Base-by-base conservation (phyloP, 371 early-diverging fungal genomes). In the Apophysomyces elegans region DNA sequence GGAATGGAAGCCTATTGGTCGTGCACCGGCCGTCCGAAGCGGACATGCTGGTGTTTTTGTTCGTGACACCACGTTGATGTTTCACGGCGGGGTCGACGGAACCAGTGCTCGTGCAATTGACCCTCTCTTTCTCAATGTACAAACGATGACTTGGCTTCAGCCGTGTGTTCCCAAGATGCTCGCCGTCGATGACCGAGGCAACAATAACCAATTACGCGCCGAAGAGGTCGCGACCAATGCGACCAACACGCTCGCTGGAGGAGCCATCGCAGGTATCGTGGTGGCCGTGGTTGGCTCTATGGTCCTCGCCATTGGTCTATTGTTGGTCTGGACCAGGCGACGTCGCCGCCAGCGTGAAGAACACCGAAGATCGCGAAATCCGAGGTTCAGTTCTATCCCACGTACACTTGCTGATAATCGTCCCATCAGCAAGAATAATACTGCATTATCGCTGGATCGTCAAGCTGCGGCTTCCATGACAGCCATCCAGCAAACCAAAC, bases 41-140 rank as follows among this genome's bases (percentile, higher is more conserved):
- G 54, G 54, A 21, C 54, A 50, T 50, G 54, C 54, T n/a, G 54
- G 21, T 50, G 54, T 50, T 50, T 50, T 50, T 50, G 54, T 50
- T 50, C 6, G 54, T 50, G 54, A 50, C 54, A 50, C 54, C 54
- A 18, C 21, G 18, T 21, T 50, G 54, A 50, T 50, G 54, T 50
- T 50, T 21, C 54, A 50, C 54, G 54, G 54, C 54, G 54, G 54
- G 18, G 54, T 21, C 21, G 54, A 50, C 9, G 54, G 54, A 21
- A 50, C 32, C 32, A 26, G 11, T 21, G 54, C 54, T 50, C 54
- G 54, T 50, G 54, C 54, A 21, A 26, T 50, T 26, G 54, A 50
- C 9, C 8, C 54, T 9, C 54, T 50, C 21, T 50, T 50, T 21
- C 54, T 50, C 9, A 8, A 21, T 32, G 18, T 50, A n/a, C 21